phyloP scores from a whole-genome alignment of 768 basidiomycete species.

The Dioszegia aurantiaca region DNA sequence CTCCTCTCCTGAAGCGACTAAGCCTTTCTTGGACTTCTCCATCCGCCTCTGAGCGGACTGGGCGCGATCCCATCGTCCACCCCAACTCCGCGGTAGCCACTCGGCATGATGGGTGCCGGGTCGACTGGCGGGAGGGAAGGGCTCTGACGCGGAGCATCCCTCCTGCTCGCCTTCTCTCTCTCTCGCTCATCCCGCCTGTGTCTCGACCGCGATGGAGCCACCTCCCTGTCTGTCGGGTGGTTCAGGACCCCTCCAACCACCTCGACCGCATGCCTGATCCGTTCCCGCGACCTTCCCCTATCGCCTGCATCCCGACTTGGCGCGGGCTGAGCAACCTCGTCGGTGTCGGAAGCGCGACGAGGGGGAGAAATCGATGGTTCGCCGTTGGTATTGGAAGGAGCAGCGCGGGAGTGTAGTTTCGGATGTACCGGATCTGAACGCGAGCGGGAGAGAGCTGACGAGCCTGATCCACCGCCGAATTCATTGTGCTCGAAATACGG shows the following conservation, averaged over 20 bases:
- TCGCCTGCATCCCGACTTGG: not conserved
- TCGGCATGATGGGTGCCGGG: constrained; percentile 28
- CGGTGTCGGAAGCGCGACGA: constrained; percentile 5
- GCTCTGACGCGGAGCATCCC: constrained; percentile 6
- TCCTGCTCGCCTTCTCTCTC: constrained; percentile 9
- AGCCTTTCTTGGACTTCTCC: constrained; percentile 4
- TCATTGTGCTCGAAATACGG: not conserved
- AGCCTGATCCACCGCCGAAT: constrained; percentile 1
- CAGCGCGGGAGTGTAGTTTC: constrained; percentile 11
- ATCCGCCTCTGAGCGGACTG: constrained; percentile 3
- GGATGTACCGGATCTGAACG: constrained; percentile 36
- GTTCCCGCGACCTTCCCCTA: constrained; percentile 36
- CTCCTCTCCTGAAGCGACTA: not conserved
- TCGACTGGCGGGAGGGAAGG: constrained; percentile 9
- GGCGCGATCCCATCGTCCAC: constrained; percentile 17
- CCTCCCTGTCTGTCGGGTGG: constrained; percentile 34
- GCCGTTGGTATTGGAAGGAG: constrained; percentile 7
- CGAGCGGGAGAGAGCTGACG: constrained; percentile 37
- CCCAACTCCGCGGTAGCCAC: constrained; percentile 18
- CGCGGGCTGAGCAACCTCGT: not conserved
- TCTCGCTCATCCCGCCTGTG: constrained; percentile 27
- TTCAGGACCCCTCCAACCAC: constrained; percentile 11
- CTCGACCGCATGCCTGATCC: constrained; percentile 22
- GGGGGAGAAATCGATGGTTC: not conserved
- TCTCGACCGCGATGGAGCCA: constrained; percentile 34